These are phyloP conservation scores for Suhomyces kilbournensis DNA, from an alignment of 805 yeast genomes.

Conservation along the genomic window DNA sequence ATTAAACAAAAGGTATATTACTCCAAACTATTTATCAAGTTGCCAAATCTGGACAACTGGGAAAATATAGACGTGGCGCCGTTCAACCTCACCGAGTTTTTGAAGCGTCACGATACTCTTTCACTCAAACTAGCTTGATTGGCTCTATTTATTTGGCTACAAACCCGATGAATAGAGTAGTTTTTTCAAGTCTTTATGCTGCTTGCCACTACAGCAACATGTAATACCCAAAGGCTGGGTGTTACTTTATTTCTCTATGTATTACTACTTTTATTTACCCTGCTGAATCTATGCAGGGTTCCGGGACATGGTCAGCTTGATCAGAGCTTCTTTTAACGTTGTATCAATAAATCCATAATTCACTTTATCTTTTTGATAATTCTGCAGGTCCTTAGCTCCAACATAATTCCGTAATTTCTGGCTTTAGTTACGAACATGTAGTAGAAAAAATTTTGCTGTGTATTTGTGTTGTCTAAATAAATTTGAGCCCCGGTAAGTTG, in stretches of 20 bases:
- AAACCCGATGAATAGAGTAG: not conserved
- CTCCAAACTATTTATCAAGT: constrained; percentile 24
- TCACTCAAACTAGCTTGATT: constrained; percentile 2
- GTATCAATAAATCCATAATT: not conserved
- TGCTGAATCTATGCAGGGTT: not conserved
- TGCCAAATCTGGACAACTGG: constrained; percentile 20
- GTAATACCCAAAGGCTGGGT: not conserved
- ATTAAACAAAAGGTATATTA: constrained; percentile 24
- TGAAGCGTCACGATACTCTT: constrained; percentile 11
- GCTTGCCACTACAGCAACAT: not conserved
- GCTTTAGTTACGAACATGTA: not conserved
- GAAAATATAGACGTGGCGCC: constrained; percentile 27
- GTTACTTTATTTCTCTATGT: not conserved
- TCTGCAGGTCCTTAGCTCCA: not conserved
- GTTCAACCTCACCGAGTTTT: constrained; percentile 16
- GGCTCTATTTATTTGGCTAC: not conserved
- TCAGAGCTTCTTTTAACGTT: not conserved
- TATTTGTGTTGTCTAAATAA: not conserved
- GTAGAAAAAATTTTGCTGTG: not conserved
- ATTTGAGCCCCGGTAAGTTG: not conserved
- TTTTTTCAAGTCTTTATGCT: not conserved
- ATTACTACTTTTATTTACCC: not conserved
- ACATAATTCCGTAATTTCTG: not conserved
- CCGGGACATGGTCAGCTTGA: not conserved
- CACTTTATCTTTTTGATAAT: not conserved